Evolutionary conservation across 208 protist species (phyloP), one percentile per base, ranked within the genome.

Genomic region (Endotrypanum monterogeii): DNA sequence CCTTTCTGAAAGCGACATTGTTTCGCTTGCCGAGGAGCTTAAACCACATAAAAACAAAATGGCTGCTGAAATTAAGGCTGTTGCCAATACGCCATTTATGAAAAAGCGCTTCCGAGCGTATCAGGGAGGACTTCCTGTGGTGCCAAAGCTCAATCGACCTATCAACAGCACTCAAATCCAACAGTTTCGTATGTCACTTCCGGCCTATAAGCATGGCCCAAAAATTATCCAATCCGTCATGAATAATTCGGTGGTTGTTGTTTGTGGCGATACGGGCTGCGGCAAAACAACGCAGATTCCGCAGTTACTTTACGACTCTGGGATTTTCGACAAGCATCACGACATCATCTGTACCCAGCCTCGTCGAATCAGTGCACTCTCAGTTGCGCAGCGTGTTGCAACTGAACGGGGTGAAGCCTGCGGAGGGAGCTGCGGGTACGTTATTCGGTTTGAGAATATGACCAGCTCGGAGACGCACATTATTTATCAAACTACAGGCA

Each of bases 401-500:
- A 82, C 84, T 18, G 94, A 98, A 74, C 85, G 91, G 32, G 91
- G 86, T 35, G 92, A 97, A 71, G 71, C 73, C 9, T 92, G 93
- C 55, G 96, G 96, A 28, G 76, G 93, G 75, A 93, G 82, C 61
- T 95, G 95, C 51, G 95, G 95, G 16, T 98, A 98, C 83, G 80
- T 92, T 58, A 94, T 98, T 61, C 87, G 95, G 11, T 94, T 97
- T 72, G 94, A 97, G 54, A 92, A 93, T 58, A 82, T 87, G 55
- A 92, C 86, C 48, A 91, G 83, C 51, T 67, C 71, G 37, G 73
- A 83, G 20, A 99, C 98, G 1, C 85, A 84, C n/a, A 98, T 99
- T 51, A 95, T 99, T 75, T 99, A 99, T 78, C 95, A 99, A 86
- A 99, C 99, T 23, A 98, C 99, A 67, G 98, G 98, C 77, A 99